These are phyloP conservation scores for Ceratocystis cacaofunesta DNA, from an alignment of 2,329 filamentous ascomycete genomes.

Conservation along the genomic window DNA sequence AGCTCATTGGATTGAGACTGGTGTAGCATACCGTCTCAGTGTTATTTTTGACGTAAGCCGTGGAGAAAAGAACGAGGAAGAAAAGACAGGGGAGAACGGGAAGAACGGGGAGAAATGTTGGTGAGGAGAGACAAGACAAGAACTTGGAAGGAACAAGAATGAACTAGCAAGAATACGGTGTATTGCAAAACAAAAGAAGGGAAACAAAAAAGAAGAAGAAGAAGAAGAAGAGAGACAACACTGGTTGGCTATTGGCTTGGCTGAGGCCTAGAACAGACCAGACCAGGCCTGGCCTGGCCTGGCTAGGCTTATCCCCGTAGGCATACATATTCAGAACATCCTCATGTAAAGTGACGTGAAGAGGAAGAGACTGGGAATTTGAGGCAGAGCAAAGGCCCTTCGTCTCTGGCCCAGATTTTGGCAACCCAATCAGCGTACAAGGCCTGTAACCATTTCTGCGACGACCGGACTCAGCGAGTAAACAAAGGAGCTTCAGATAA, in stretches of 20 bases:
- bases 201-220: too few species aligned
- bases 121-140: background rate
- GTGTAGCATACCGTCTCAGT: background rate
- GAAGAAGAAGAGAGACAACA: background rate
- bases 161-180: background rate
- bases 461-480: background rate
- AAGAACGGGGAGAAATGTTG: background rate
- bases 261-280: conserved; percentile 1
- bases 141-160: background rate
- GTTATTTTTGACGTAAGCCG: background rate
- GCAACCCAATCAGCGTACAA: too few species aligned
- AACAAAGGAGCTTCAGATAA: background rate
- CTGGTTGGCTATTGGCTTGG: background rate
- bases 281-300: background rate
- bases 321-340: background rate
- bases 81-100: background rate
- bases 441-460: background rate
- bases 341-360: background rate
- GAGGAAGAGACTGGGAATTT: background rate
- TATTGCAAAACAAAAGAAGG: too few species aligned
- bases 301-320: background rate
- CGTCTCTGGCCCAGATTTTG: too few species aligned
- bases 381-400: background rate
- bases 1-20: background rate
- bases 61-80: background rate